Percentiles rank a stretch among this genome's conserved stretches.
Conservation (phyloP, 257 asterid genomes). For the Nicotiana knightiana region DNA sequence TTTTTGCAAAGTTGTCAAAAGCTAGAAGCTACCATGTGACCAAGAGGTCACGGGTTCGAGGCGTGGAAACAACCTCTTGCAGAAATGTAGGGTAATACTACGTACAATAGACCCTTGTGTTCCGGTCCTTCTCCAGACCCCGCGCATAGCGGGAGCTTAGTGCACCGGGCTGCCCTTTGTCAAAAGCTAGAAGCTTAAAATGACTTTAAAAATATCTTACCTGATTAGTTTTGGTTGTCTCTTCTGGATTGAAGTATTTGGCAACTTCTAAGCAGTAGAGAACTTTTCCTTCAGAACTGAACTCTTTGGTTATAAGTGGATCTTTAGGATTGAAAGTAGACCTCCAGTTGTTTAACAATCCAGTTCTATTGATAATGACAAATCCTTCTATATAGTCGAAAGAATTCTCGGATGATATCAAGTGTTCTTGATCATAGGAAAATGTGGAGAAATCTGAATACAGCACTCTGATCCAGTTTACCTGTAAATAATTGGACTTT, state of each 20-base stretch:
- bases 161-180: not conserved
- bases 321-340: conserved; percentile 78
- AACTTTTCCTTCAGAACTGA: conserved; percentile 69
- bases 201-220: conserved; percentile 25
- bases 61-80: too few species aligned
- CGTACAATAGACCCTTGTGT: too few species aligned
- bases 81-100: too few species aligned
- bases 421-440: conserved; percentile 66
- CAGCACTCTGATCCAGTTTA: conserved; percentile 82
- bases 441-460: conserved; percentile 67
- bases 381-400: conserved; percentile 87
- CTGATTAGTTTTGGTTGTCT: conserved; percentile 31
- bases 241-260: conserved; percentile 61
- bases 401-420: conserved; percentile 48
- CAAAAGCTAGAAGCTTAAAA: not conserved
- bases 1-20: not conserved
- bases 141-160: too few species aligned
- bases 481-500: conserved; percentile 42
- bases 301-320: conserved; percentile 57
- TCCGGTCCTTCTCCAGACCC: too few species aligned
- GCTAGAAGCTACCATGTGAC: not conserved
- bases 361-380: conserved; percentile 67
- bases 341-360: conserved; percentile 79
- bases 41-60: too few species aligned
- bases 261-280: conserved; percentile 86